Base-by-base conservation (phyloP, 192 early-diverging fungal genomes). In the Spizellomyces punctatus region DNA sequence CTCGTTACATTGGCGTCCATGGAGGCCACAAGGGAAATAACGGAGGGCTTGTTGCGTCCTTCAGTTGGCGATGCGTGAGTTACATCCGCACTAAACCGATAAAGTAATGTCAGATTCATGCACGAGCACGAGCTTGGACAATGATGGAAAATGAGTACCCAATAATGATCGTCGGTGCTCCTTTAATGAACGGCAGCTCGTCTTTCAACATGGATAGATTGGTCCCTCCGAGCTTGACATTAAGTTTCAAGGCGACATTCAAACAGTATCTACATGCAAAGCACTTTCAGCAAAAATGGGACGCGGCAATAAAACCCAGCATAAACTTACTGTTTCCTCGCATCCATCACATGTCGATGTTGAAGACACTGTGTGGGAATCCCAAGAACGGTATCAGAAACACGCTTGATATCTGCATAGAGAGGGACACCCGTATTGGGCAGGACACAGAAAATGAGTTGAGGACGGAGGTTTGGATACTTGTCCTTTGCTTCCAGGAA, bases 1-100 rank as follows among this genome's bases (percentile, higher is more conserved):
- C 10, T 14, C 14, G 68, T 16, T 36, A 55, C 58, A 5, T 81
- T 75, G 14, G 81, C 68, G 69, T 93, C 87, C 64, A 89, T 85
- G 12, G 87, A 87, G 6, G 85, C 93, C 8, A 92, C 91, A 16
- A 92, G 75, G 0, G 94, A 83, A 10, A 91, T 91, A 72, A 95
- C 90, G 16, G 94, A 94, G 0, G 92, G 92, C 48, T 75, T 5
- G 59, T 41, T 10, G 19, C 36, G 57, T 76, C 74, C 8, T 58
- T 55, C 21, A 50, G 46, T 44, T 21, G 41, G 36, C 71, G 76
- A 41, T 73, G 76, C 21, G 56, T 65, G 41, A 75, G 36, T n/a
- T 74, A 74, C 43, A 36, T 36, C 27, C 27, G 27, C 27, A 36
- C 27, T 36, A 36, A 36, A 36, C 1, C 41, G 1, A 54, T 54